Evolutionary conservation across 495 filamentous ascomycete species (phyloP).

Genomic region (Hypoxylon subgilvum): DNA sequence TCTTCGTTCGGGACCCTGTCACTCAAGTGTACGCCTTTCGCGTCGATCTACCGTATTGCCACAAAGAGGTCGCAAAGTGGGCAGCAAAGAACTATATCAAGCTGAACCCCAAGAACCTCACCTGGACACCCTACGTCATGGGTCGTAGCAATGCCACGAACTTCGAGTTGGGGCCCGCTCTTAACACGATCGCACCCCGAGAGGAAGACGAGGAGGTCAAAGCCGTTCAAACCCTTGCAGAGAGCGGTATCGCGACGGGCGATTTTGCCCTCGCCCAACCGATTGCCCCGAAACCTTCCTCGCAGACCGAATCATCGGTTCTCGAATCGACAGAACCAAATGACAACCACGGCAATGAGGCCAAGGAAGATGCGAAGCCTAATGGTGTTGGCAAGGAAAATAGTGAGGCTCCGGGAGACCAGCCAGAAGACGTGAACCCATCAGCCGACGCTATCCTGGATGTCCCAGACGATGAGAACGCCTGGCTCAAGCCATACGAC

Average conservation of each 20-base stretch:
- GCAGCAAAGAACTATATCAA: slow-evolving; percentile 84
- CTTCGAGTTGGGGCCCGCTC: slow-evolving; percentile 79
- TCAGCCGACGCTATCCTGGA: slow-evolving; percentile 9
- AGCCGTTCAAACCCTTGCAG: slow-evolving; percentile 37
- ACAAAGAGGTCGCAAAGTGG: slow-evolving; percentile 83
- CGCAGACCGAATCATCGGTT: slow-evolving; percentile 33
- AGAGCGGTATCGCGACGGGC: slow-evolving; percentile 44
- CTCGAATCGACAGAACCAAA: slow-evolving; percentile 54
- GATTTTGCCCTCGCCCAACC: slow-evolving; percentile 34
- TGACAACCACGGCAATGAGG: slow-evolving; percentile 39
- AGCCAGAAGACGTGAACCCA: slow-evolving; percentile 11
- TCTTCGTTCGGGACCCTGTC: slow-evolving; percentile 85
- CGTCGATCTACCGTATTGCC: slow-evolving; percentile 79
- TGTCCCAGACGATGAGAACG: slow-evolving; percentile 36
- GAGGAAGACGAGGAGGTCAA: slow-evolving; percentile 69
- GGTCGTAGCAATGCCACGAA: slow-evolving; percentile 81
- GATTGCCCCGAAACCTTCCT: slow-evolving; percentile 18
- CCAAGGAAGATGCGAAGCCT: slow-evolving; percentile 39
- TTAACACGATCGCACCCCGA: slow-evolving; percentile 86
- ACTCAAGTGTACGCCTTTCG: slow-evolving; percentile 88
- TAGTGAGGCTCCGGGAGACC: slow-evolving; percentile 40
- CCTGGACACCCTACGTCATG: slow-evolving; percentile 99
- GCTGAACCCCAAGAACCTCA: slow-evolving; percentile 78
- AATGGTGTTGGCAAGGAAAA: slow-evolving; percentile 36
- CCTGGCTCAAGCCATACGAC: slow-evolving; percentile 50